Conservation (phyloP, 1,284 basidiomycete species). For the Cutaneotrichosporon dermatis region DNA sequence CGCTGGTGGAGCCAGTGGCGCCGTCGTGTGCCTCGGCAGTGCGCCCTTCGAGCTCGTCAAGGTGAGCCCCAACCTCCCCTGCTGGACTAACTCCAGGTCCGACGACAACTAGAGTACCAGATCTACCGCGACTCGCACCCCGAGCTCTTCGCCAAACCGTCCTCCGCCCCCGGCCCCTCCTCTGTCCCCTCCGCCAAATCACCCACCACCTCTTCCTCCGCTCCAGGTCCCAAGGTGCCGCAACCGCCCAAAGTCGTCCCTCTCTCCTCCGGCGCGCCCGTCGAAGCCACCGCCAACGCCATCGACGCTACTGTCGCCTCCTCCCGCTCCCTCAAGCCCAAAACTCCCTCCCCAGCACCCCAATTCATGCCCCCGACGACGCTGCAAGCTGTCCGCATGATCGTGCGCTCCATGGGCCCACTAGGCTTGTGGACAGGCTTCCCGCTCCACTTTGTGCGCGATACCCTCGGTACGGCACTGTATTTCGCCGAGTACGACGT, state of each 20-base stretch:
- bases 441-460: conserved; percentile 43
- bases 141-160: conserved; percentile 18
- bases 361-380: conserved; percentile 39
- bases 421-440: conserved; percentile 44
- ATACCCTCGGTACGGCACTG: conserved; percentile 46
- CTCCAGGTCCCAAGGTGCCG: background rate
- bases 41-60: conserved; percentile 95
- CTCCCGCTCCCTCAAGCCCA: background rate
- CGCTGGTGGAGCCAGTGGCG: conserved; percentile 46
- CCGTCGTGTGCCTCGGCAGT: conserved; percentile 53
- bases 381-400: conserved; percentile 39
- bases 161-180: too few relatives aligned
- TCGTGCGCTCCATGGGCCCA: conserved; percentile 31
- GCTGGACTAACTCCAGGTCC: conserved; percentile 56
- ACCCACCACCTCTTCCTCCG: too few relatives aligned
- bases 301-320: background rate
- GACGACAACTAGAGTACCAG: conserved; percentile 87
- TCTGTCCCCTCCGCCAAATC: too few relatives aligned
- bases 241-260: conserved; percentile 5
- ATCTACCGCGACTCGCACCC: conserved; percentile 55
- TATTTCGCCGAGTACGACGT: conserved; percentile 51
- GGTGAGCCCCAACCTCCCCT: conserved; percentile 52
- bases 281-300: background rate
- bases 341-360: background rate
- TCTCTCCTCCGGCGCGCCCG: background rate